Evolutionary conservation across 73 alveolate species (phyloP), one percentile per base, ranked within the genome.

Genomic region (Diophrys sp.): DNA sequence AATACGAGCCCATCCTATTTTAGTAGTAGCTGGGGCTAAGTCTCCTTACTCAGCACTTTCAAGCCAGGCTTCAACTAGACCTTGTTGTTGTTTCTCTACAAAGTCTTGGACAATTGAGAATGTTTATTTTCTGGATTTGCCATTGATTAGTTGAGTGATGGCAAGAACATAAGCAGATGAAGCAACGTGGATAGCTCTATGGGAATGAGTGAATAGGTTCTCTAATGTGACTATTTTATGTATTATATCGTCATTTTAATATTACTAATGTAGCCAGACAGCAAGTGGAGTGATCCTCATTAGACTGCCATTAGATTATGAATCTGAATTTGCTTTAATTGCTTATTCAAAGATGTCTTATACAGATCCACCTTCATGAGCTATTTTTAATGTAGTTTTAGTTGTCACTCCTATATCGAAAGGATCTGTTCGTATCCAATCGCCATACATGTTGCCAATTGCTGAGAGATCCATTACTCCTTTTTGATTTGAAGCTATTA

Each of bases 241-340:
- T n/a, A 76, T 30, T 28, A 54, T 33, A 18, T 76, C 71, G 1
- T 56, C 68, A 0, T 26, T 14, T 29, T n/a, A 54, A 26, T 44
- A 11, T 33, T 66, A 78, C 69, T n/a, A 2, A 30, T 29, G 25
- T 44, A 78, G 28, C 34, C 28, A 83, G 2, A 83, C 82, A 33
- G 91, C 91, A 26, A 83, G 29, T 2, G 91, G 91, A 0, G 86
- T 67, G 0, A 53, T 33, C 32, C 91, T 29, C 85, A 76, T 76
- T 24, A 83, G 33, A 62, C 74, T 2, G 25, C 91, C 91, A 33
- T 77, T 83, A 31, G 79, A 53, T 32, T 73, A 54, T 1, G 91
- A 83, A 0, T 57, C 14, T 31, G 24, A 1, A 56, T 67, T 67
- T 5, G 5, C 5, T 44, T 44, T 44, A 11, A 11, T 11, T 44